Conservation (phyloP, 768 basidiomycete genomes). For the Hemileccinum impolitum region DNA sequence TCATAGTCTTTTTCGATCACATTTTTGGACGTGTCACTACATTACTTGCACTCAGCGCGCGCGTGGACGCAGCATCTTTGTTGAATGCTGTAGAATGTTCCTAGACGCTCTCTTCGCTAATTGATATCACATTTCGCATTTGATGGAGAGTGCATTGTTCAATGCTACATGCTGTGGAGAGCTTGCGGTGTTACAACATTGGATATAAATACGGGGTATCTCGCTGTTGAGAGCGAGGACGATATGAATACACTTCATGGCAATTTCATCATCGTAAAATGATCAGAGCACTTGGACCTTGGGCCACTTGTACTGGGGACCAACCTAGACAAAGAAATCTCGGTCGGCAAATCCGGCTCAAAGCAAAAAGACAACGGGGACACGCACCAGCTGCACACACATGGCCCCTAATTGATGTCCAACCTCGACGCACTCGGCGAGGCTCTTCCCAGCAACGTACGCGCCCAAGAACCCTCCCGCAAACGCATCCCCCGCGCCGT, state of each 20-base stretch:
- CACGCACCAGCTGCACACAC: slow-evolving; percentile 73
- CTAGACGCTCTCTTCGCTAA: slow-evolving; percentile 10
- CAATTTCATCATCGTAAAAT: not conserved
- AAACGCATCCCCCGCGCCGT: slow-evolving; percentile 97
- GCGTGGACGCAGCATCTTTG: slow-evolving; percentile 12
- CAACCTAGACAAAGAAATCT: slow-evolving; percentile 36
- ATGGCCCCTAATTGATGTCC: slow-evolving; percentile 87
- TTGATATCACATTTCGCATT: slow-evolving; percentile 21
- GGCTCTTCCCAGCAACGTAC: slow-evolving; percentile 67
- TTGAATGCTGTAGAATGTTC: slow-evolving; percentile 12
- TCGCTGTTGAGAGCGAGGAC: slow-evolving; percentile 39
- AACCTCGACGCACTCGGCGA: slow-evolving; percentile 74
- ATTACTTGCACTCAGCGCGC: slow-evolving; percentile 21
- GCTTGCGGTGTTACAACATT: slow-evolving; percentile 24
- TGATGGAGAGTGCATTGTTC: not conserved
- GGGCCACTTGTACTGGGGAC: slow-evolving; percentile 56
- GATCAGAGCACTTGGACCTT: slow-evolving; percentile 45
- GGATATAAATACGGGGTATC: slow-evolving; percentile 23
- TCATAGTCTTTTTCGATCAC: slow-evolving; percentile 16
- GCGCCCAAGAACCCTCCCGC: slow-evolving; percentile 95
- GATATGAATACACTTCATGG: not conserved
- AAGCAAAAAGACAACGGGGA: not conserved
- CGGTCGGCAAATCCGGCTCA: too few relatives aligned
- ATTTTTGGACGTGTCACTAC: slow-evolving; percentile 17
- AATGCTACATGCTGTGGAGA: slow-evolving; percentile 37